Conservation (phyloP, 2,329 filamentous ascomycete species). For the Metarhizium guizhouense region DNA sequence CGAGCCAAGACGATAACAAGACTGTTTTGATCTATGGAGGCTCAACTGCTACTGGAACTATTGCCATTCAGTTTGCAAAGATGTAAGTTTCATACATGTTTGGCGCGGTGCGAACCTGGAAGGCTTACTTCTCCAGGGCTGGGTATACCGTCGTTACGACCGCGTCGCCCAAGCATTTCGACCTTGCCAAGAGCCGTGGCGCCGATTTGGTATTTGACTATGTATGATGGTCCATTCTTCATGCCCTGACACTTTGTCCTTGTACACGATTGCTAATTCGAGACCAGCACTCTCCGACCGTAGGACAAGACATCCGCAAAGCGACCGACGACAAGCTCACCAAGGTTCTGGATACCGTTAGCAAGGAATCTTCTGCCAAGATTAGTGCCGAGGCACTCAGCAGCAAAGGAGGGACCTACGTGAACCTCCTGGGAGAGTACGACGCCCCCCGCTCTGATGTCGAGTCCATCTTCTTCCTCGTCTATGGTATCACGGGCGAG, state of each 20-base stretch:
- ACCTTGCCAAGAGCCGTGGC: too few relatives aligned
- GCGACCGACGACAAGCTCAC: neutral
- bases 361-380: neutral
- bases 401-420: too few relatives aligned
- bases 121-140: too few relatives aligned
- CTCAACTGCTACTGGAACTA: constrained; percentile 30
- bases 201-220: too few relatives aligned
- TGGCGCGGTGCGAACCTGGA: too few relatives aligned
- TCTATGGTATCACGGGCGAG: neutral
- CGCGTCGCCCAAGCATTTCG: too few relatives aligned
- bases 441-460: too few relatives aligned
- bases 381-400: neutral
- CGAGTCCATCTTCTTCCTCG: neutral
- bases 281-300: neutral
- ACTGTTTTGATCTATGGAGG: constrained; percentile 36
- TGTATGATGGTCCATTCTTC: too few relatives aligned
- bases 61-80: constrained; percentile 33
- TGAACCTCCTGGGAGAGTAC: too few relatives aligned
- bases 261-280: too few relatives aligned
- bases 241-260: too few relatives aligned
- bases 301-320: neutral
- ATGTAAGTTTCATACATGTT: constrained; percentile 16
- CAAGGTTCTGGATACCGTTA: neutral
- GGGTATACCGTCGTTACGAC: too few relatives aligned
- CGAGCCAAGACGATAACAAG: constrained; percentile 1